These are phyloP conservation scores for Vigna hirtella DNA, from an alignment of 306 rosid genomes.

Conservation along the genomic window DNA sequence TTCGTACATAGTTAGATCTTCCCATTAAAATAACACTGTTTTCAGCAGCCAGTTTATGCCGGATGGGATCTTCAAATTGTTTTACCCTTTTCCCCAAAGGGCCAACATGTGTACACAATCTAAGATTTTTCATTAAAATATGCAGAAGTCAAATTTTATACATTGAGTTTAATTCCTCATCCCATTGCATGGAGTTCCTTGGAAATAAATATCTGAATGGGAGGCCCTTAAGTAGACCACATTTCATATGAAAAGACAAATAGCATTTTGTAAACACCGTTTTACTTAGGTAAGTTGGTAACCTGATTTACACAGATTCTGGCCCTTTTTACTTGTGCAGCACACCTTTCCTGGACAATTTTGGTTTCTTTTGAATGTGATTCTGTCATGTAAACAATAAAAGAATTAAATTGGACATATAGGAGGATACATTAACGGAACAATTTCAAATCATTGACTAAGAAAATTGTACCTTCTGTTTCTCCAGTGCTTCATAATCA, in stretches of 20 bases:
- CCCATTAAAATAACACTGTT: background rate
- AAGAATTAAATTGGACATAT: background rate
- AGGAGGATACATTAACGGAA: background rate
- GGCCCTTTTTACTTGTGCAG: conserved; percentile 72
- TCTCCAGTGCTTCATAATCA: conserved; percentile 72
- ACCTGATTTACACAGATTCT: conserved; percentile 24
- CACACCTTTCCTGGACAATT: conserved; percentile 76
- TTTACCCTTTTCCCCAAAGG: background rate
- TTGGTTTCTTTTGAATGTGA: conserved; percentile 71
- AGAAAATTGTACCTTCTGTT: conserved; percentile 68
- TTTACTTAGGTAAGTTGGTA: background rate
- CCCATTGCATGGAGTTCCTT: background rate
- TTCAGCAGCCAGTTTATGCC: background rate
- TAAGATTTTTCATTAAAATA: background rate
- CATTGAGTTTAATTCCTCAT: background rate
- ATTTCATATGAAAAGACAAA: background rate
- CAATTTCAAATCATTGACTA: background rate
- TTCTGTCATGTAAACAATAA: conserved; percentile 55
- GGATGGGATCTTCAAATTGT: background rate
- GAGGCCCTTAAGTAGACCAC: background rate
- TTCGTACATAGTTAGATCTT: background rate
- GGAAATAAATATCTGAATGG: background rate
- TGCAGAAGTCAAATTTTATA: conserved; percentile 1
- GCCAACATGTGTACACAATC: background rate
- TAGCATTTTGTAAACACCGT: conserved; percentile 1